Base-by-base conservation (phyloP, 2,329 filamentous ascomycete species). In the Colletotrichum musae region DNA sequence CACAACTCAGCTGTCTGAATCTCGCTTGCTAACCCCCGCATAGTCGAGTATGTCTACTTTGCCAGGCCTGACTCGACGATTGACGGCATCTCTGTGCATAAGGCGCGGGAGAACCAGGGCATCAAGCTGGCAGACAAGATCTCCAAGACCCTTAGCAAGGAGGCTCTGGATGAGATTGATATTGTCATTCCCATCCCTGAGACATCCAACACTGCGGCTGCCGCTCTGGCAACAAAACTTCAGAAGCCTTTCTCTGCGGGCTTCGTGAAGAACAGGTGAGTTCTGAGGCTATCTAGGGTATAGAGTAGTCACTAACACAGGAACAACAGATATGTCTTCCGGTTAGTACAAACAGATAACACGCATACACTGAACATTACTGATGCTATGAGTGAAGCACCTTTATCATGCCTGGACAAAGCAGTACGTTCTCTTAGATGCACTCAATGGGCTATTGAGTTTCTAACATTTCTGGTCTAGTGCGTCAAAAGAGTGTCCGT, bases 181-280 rank as follows among this genome's bases (percentile, higher is more conserved):
- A 89, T 90, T 64, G 91, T 97, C 48, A 94, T 97, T 75, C 94
- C 94, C 0, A 93, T 97, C 15, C 83, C 83, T 5, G 82, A 84
- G 75, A 97, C 94, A 0, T 92, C 91, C 51, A 94, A 94, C 71
- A 95, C 93, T 0, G 92, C 94, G 1, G 94, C 94, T 3, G 89
- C 93, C 9, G 89, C 88, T 56, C 87, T 97, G 28, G 92, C 94
- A n/a, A 88, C 91, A 75, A 86, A 89, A 48, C 86, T 97, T 18
- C 87, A 90, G 73, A 94, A 94, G 78, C 92, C 93, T 1, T 94
- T 93, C 76, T 91, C 88, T 68, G 92, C 93, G 77, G 94, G 91
- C 2, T 95, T 97, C 75, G 91, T 97, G 72, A 97, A 96, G 86
- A 97, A 97, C 80, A 88, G 93, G 61, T 97, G 97, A 78, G 92